Evolutionary conservation across 2,329 filamentous ascomycete genomes (phyloP).

Genomic region (Chaetomium olivaceum): DNA sequence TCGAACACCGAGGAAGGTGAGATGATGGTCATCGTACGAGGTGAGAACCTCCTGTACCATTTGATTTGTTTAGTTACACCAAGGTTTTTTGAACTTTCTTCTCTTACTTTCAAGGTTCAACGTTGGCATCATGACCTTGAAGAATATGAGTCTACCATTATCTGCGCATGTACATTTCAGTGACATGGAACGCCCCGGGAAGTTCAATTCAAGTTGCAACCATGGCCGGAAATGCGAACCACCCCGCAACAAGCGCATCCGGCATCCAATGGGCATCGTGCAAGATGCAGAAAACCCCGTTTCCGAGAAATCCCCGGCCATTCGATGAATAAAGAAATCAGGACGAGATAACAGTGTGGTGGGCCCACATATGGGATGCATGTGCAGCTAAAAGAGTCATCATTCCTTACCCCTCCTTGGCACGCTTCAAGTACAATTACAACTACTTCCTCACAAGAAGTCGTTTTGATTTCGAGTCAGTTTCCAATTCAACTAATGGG

Average conservation of each 20-base stretch:
- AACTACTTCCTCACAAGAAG: not conserved
- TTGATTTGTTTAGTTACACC: too few relatives aligned
- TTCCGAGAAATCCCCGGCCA: slow-evolving; percentile 3
- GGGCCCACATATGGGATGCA: not conserved
- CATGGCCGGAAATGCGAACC: not conserved
- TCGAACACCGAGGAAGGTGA: too few relatives aligned
- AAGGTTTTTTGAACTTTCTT: too few relatives aligned
- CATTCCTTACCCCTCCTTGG: not conserved
- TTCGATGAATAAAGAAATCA: not conserved
- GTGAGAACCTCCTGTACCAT: too few relatives aligned
- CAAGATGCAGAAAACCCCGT: not conserved
- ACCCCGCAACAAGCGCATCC: not conserved
- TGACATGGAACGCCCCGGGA: too few relatives aligned
- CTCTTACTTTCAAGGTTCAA: too few relatives aligned
- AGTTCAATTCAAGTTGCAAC: too few relatives aligned
- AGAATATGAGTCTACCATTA: too few relatives aligned
- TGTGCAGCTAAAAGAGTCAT: not conserved
- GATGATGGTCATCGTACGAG: too few relatives aligned
- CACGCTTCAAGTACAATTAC: not conserved
- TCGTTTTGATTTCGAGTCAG: not conserved
- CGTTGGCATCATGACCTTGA: not conserved
- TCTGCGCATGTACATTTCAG: too few relatives aligned
- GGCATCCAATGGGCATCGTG: not conserved
- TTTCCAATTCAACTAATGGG: not conserved
- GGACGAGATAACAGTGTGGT: not conserved